Conservation (phyloP, 345 rosid species). For the Eucalyptus sideroxylon region DNA sequence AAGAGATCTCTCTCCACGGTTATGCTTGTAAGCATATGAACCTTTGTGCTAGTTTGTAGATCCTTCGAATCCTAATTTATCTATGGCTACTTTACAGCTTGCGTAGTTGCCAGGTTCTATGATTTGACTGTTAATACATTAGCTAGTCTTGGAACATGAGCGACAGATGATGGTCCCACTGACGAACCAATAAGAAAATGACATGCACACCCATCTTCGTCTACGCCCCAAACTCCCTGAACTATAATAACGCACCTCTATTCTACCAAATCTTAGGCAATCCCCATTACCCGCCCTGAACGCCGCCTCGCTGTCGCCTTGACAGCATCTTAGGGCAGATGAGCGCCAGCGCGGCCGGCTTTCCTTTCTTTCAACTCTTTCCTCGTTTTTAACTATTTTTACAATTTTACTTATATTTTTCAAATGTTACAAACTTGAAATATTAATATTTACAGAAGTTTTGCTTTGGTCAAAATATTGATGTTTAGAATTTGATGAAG, state of each 20-base stretch:
- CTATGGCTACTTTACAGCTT: neutral
- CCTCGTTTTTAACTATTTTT: no score
- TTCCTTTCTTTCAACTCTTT: neutral
- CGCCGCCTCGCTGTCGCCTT: rapidly evolving
- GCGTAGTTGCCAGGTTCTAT: neutral
- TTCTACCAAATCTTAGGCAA: neutral
- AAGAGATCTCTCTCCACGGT: neutral
- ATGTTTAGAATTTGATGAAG: neutral
- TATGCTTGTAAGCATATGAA: neutral
- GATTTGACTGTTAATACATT: no score
- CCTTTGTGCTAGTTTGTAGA: no score
- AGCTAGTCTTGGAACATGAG: neutral
- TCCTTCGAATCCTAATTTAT: neutral
- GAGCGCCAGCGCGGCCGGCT: neutral
- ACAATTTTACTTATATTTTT: no score
- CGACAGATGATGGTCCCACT: neutral
- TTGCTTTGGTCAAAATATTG: neutral
- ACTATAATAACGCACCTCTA: no score
- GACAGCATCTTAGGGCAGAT: neutral
- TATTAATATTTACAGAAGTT: neutral
- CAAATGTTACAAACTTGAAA: neutral
- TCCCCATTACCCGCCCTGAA: neutral
- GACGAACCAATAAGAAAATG: neutral
- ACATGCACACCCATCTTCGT: neutral
- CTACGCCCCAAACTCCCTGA: no score